phyloP scores from a whole-genome alignment of 768 basidiomycete species.

The Termitomyces sp. region DNA sequence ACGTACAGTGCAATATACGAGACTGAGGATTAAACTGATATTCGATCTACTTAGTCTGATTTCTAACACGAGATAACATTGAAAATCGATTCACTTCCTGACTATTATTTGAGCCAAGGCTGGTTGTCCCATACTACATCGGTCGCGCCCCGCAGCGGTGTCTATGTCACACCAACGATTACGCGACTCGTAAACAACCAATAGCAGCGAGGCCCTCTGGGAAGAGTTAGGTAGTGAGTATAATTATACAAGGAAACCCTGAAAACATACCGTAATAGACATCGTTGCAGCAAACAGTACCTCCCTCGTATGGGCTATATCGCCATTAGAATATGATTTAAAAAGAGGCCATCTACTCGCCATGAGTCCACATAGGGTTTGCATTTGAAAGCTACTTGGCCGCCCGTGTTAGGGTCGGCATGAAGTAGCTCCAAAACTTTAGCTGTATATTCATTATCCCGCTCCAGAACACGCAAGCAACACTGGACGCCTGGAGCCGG shows the following conservation, averaged over 20 bases:
- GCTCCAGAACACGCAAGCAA: not conserved
- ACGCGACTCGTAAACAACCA: conserved; percentile 3
- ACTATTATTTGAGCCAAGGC: too few relatives aligned
- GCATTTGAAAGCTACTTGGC: not conserved
- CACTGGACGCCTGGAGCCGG: conserved; percentile 6
- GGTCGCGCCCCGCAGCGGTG: too few relatives aligned
- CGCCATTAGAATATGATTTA: not conserved
- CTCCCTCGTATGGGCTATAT: not conserved
- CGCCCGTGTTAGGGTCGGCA: not conserved
- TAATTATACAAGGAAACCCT: not conserved
- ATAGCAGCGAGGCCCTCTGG: conserved; percentile 1
- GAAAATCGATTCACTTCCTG: too few relatives aligned
- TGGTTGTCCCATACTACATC: too few relatives aligned
- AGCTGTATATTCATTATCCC: not conserved
- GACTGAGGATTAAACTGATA: too few relatives aligned
- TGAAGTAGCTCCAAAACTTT: not conserved
- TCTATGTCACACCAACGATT: not conserved
- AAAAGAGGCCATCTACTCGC: not conserved
- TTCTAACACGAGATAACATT: too few relatives aligned
- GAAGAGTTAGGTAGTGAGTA: not conserved
- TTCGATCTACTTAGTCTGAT: too few relatives aligned
- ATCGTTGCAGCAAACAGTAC: conserved; percentile 4
- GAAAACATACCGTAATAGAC: conserved; percentile 2
- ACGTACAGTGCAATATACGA: too few relatives aligned
- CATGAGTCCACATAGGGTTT: not conserved